phyloP scores from a whole-genome alignment of 2,329 filamentous ascomycete genomes.

The Colletotrichum brevisporum region DNA sequence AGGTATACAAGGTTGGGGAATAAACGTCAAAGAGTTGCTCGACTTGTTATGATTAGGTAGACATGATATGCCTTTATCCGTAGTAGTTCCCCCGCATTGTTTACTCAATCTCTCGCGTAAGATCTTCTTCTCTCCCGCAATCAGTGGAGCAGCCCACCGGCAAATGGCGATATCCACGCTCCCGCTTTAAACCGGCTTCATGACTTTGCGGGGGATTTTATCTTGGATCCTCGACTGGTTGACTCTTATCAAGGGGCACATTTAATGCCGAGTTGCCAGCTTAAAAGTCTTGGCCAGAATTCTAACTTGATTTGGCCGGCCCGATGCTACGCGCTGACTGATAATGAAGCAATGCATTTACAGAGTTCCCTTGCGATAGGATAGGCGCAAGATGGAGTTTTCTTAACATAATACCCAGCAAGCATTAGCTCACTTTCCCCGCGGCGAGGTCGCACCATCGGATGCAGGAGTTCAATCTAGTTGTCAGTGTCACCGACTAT shows the following conservation, averaged over 20 bases:
- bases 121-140: constrained; percentile 31
- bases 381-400: neutral
- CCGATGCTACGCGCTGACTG: neutral
- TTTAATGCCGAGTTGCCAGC: neutral
- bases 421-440: neutral
- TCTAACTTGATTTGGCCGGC: neutral
- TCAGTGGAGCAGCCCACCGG: constrained; percentile 17
- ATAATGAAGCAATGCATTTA: constrained; percentile 11
- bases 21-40: too few relatives aligned
- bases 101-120: constrained; percentile 32
- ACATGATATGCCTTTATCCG: neutral
- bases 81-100: constrained; percentile 15
- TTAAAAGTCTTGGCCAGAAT: constrained; percentile 9
- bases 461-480: neutral
- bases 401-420: neutral
- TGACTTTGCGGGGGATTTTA: constrained; percentile 23
- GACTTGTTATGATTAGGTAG: too few relatives aligned
- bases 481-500: neutral
- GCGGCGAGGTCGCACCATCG: neutral
- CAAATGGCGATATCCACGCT: neutral
- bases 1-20: too few relatives aligned
- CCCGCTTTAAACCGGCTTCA: neutral
- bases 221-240: too few relatives aligned
- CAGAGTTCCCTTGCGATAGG: neutral
- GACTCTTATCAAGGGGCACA: neutral